Base-by-base conservation (phyloP, 805 yeast species). In the Wickerhamomyces strasburgensis region DNA sequence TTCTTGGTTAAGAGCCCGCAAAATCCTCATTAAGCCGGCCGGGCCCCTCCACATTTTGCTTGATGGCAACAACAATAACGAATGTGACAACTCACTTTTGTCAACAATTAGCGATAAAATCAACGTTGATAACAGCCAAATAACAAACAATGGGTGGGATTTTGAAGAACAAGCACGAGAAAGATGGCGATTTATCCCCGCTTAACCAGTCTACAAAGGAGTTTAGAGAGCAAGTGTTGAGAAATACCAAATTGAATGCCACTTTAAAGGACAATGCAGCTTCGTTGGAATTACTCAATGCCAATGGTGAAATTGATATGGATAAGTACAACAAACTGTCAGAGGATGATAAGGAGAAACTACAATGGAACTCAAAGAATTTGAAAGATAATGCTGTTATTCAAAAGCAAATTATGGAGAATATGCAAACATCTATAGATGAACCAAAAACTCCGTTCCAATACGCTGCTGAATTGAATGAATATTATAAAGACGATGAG, bases 371-470 rank as follows among this genome's bases (percentile, higher is more conserved):
- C 56, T 89, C 84, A 47, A 67, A 79, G 43, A 89, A 89, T 52
- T 60, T 89, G 37, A 74, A 71, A 35, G 74, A 72, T 35, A 69
- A 69, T 39, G 73, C 72, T 34, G 57, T 73, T n/a, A 72, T 85
- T 4, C 95, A 88, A 54, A 84, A 76, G 56, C 85, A 82, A 48
- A 54, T 54, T 28, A 57, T 56, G 29, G 67, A 63, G 34, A 68
- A 67, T 39, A 57, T 67, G 30, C 60, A 57, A 39, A 42, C 85
- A 19, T 79, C 80, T 50, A 86, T 89, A 30, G 95, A 86, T 54
- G 97, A 89, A 58, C 97, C 97, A 16, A 89, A 89, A 66, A 89
- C 97, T 1, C 97, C 97, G 5, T 89, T 83, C 52, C 94, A 85
- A 56, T 94, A 93, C 9, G 94, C 95, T 1, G 82, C 85, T 19